Percentiles rank a stretch among this genome's conserved stretches.
phyloP scores from a whole-genome alignment of 2,329 filamentous ascomycete species.

The Apiospora phragmitis region DNA sequence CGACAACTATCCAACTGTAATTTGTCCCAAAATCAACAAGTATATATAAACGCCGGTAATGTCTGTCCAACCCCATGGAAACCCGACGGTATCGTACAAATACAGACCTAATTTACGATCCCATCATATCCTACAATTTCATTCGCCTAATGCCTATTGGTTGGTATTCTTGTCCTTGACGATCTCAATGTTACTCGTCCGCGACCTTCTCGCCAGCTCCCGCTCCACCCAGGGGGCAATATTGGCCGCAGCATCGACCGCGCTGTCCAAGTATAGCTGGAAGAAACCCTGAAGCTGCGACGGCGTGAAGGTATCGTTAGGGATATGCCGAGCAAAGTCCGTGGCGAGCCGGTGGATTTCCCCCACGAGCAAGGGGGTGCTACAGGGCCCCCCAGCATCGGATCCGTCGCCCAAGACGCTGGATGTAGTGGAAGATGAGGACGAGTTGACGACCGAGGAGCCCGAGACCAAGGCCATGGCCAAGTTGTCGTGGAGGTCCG shows the following conservation, averaged over 20 bases:
- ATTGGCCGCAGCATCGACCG: constrained; percentile 28
- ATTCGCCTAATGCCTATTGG: not conserved
- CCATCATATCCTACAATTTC: not conserved
- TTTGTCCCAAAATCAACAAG: not conserved
- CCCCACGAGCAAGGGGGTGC: constrained; percentile 8
- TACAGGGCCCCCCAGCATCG: not conserved
- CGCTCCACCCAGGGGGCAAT: constrained; percentile 31
- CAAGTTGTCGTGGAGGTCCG: constrained; percentile 19
- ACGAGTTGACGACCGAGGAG: not conserved
- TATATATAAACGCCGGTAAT: not conserved
- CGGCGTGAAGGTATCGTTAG: constrained; percentile 35
- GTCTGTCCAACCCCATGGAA: not conserved
- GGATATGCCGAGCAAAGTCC: constrained; percentile 31
- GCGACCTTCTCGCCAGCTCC: constrained; percentile 23
- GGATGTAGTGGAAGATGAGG: not conserved
- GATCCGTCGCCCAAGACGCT: not conserved
- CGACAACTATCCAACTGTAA: not conserved
- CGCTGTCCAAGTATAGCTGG: constrained; percentile 33
- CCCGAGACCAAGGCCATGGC: not conserved
- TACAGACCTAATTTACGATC: not conserved
- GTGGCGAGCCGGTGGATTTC: constrained; percentile 25
- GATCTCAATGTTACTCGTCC: constrained; percentile 31
- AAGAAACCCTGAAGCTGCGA: constrained; percentile 38
- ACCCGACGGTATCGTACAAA: not conserved
- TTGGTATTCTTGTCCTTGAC: constrained; percentile 22